A percentile compares a stretch with the other conserved stretches of the same genome.
These are phyloP conservation scores for Saturnispora quitensis DNA, from an alignment of 805 yeast genomes.

Conservation along the genomic window DNA sequence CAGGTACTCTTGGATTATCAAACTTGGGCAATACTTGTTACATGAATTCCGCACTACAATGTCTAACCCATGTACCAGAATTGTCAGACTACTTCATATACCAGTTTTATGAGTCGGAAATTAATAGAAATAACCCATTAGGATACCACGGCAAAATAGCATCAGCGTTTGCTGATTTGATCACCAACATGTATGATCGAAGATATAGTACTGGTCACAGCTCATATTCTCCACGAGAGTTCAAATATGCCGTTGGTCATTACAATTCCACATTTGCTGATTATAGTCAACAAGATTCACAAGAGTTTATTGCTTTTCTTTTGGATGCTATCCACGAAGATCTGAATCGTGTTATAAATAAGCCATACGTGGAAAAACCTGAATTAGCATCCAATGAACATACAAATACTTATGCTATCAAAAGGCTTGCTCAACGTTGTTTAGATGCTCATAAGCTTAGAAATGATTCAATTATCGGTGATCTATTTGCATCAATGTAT, in stretches of 20 bases:
- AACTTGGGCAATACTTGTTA: slow-evolving; percentile 89
- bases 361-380: slow-evolving; percentile 87
- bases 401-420: slow-evolving; percentile 42
- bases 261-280: slow-evolving; percentile 73
- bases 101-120: slow-evolving; percentile 50
- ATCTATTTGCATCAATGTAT: slow-evolving; percentile 83
- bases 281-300: slow-evolving; percentile 86
- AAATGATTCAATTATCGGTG: slow-evolving; percentile 78
- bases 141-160: slow-evolving; percentile 85
- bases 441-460: slow-evolving; percentile 75
- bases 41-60: slow-evolving; percentile 92
- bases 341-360: slow-evolving; percentile 67
- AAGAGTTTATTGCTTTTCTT: slow-evolving; percentile 81
- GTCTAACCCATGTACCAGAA: slow-evolving; percentile 80
- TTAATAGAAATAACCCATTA: slow-evolving; percentile 71
- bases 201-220: slow-evolving; percentile 15
- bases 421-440: slow-evolving; percentile 58
- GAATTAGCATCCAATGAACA: slow-evolving; percentile 60
- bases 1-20: slow-evolving; percentile 52
- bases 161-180: slow-evolving; percentile 54
- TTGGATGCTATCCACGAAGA: slow-evolving; percentile 91
- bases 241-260: slow-evolving; percentile 70
- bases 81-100: slow-evolving; percentile 64
- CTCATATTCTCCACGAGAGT: slow-evolving; percentile 57
- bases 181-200: slow-evolving; percentile 47